These are phyloP conservation scores for Anaeramoeba ignava DNA, from an alignment of 78 protist species.

Conservation along the genomic window DNA sequence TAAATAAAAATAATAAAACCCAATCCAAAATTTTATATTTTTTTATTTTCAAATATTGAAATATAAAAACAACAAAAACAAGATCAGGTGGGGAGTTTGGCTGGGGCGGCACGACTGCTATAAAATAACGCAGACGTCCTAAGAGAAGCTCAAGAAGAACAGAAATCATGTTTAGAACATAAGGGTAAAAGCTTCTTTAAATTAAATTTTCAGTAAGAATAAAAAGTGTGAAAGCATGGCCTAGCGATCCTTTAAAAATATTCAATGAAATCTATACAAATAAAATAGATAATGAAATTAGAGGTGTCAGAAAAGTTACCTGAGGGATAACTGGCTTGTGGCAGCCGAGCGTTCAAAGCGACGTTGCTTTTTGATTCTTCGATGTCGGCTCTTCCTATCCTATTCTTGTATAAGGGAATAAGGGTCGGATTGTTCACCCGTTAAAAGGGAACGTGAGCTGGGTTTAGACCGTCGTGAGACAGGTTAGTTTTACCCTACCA, in stretches of 20 bases:
- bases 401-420: slow-evolving; percentile 54
- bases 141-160: slow-evolving; percentile 69
- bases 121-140: slow-evolving; percentile 71
- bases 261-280: too few species aligned
- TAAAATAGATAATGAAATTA: slow-evolving; percentile 51
- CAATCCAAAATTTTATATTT: not conserved
- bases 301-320: slow-evolving; percentile 93
- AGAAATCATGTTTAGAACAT: slow-evolving; percentile 68
- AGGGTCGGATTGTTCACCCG: slow-evolving; percentile 80
- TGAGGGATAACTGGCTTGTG: slow-evolving; percentile 93
- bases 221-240: slow-evolving; percentile 81
- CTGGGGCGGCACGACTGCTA: slow-evolving; percentile 84
- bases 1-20: not conserved
- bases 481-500: slow-evolving; percentile 77
- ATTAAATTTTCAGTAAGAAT: slow-evolving; percentile 74
- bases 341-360: slow-evolving; percentile 90
- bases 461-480: slow-evolving; percentile 86
- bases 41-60: not conserved
- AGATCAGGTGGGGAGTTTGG: slow-evolving; percentile 76
- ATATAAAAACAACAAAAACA: too few species aligned
- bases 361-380: slow-evolving; percentile 85
- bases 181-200: slow-evolving; percentile 73
- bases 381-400: slow-evolving; percentile 88
- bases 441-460: slow-evolving; percentile 78
- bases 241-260: slow-evolving; percentile 72